Evolutionary conservation across 1,139 yeast species (phyloP).

Genomic region (Hemisphaericaspora xylofermentans): DNA sequence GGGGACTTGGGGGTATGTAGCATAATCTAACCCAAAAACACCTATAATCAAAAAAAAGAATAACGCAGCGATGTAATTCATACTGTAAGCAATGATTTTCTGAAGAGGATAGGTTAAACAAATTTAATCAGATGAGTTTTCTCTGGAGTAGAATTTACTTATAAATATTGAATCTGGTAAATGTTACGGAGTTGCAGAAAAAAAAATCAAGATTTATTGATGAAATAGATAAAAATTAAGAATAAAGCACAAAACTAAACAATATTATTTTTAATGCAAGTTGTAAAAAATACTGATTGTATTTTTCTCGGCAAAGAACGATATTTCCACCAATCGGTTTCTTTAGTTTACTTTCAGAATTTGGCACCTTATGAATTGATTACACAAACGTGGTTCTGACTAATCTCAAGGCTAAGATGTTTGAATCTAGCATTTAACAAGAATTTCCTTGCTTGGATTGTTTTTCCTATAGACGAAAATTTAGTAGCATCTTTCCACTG

Average conservation of each 20-base stretch:
- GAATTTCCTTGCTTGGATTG: no score
- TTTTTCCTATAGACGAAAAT: no score
- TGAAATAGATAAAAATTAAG: constrained; percentile 1
- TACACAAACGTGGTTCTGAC: no score
- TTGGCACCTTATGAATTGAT: no score
- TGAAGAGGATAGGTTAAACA: no score
- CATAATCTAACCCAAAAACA: constrained; percentile 30
- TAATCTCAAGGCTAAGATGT: no score
- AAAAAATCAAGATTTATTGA: neutral
- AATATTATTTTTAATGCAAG: neutral
- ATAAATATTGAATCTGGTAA: no score
- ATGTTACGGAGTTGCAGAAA: neutral
- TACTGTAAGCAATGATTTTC: neutral
- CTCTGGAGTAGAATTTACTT: neutral
- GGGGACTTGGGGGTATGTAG: constrained; percentile 48
- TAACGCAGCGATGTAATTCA: neutral
- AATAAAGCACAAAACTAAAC: no score
- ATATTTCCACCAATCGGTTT: constrained; percentile 5
- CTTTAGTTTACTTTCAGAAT: neutral
- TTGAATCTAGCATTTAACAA: no score
- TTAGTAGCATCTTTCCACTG: no score
- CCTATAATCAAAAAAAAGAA: constrained; percentile 3
- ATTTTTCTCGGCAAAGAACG: constrained; percentile 1
- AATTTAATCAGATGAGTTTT: no score
- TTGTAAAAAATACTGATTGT: neutral